Conservation (phyloP, 164 flowering plant genomes). For the Annona cherimola region DNA sequence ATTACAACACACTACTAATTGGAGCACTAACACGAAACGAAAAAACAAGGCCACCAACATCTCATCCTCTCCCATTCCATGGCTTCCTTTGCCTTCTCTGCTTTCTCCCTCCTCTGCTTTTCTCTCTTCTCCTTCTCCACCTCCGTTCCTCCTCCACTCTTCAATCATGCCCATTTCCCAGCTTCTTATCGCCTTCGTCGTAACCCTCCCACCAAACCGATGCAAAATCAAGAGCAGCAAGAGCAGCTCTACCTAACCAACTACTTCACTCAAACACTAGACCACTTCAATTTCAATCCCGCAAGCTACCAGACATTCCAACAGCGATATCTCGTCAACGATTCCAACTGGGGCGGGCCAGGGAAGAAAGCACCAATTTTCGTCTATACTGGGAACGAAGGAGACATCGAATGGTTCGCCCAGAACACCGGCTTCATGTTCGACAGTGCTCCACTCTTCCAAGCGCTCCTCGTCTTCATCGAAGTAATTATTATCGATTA, state of each 20-base stretch:
- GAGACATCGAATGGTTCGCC: conserved; percentile 81
- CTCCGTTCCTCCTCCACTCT: conserved; percentile 12
- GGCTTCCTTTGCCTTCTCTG: conserved; percentile 1
- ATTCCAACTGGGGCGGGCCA: conserved; percentile 67
- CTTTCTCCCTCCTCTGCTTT: conserved; percentile 8
- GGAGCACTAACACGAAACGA: no score
- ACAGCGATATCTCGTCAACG: conserved; percentile 64
- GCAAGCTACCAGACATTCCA: conserved; percentile 66
- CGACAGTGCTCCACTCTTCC: conserved; percentile 62
- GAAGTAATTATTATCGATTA: conserved; percentile 2
- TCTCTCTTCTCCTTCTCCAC: conserved; percentile 1
- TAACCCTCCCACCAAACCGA: background rate
- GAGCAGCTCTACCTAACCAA: conserved; percentile 32
- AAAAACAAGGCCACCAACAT: background rate
- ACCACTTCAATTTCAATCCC: conserved; percentile 72
- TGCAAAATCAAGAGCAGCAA: conserved; percentile 4
- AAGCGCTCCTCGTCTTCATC: conserved; percentile 62
- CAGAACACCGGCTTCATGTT: conserved; percentile 83
- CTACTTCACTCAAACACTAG: conserved; percentile 73
- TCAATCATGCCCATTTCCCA: conserved; percentile 26
- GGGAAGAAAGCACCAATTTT: conserved; percentile 62
- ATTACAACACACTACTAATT: background rate
- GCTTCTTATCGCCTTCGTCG: conserved; percentile 19
- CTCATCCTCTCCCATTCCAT: background rate
- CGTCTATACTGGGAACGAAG: conserved; percentile 84